Base-by-base conservation (phyloP, 805 yeast species). In the Starmerella etchellsii region DNA sequence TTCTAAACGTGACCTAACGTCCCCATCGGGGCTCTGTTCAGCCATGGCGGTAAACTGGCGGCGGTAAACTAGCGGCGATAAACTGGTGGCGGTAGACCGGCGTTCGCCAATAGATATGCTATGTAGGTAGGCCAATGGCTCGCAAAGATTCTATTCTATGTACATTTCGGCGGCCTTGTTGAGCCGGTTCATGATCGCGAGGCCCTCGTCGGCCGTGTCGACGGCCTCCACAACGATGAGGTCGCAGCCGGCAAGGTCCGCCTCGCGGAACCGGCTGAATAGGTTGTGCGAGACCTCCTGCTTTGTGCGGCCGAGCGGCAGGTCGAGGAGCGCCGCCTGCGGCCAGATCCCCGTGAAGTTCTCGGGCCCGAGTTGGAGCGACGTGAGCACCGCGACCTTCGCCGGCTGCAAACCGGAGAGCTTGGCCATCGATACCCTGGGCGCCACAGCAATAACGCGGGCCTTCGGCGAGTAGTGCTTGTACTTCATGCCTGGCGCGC, bases 401-500 rank as follows among this genome's bases (percentile, higher is more conserved):
- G 3, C 5, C 13, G 50, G 25, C 41, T 71, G 65, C 0, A 65
- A 66, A 36, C 73, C 65, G 15, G 10, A 20, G 15, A 6, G 13
- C n/a, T 8, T 15, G 21, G 4, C 10, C 10, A 10, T 9, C 8
- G 10, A 7, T 10, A 8, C 16, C 8, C 19, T 23, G 21, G 73
- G 68, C 20, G 66, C 60, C 47, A 84, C 74, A 4, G 87, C 59
- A 0, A 80, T 64, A 3, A 91, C 97, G 43, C 71, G 74, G 0
- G 96, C 95, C 2, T 70, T 70, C 3, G 98, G 98, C 0, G 95
- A 81, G 58, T 91, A 91, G 59, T 91, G 98, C 51, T 81, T 76
- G 58, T 91, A 91, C 56, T 91, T 91, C 98, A 91, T 91, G 0
- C 98, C 98, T 0, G 98, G 98, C 0, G 98, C 91, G 51, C 81